Percentiles rank a stretch among this genome's conserved stretches.
Evolutionary conservation across 352 stramenopile species (phyloP).

Genomic region (Thraustotheca clavata): DNA sequence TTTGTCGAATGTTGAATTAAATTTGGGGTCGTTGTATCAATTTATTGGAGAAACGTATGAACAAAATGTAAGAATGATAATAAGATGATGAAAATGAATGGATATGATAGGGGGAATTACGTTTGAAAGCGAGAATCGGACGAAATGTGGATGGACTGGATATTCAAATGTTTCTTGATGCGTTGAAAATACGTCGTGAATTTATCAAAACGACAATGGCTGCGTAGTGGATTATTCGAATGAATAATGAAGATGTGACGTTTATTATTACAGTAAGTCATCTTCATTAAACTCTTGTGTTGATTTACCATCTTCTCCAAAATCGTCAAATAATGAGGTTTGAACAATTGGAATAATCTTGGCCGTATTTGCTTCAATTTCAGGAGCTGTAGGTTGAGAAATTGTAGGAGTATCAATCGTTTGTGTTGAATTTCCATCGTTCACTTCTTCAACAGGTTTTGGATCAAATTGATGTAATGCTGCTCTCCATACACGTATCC

Average conservation of each 20-base stretch:
- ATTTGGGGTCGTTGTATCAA: constrained; percentile 71
- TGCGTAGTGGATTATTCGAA: neutral
- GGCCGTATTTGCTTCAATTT: neutral
- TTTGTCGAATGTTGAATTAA: constrained; percentile 44
- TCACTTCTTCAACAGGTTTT: neutral
- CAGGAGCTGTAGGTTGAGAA: constrained; percentile 17
- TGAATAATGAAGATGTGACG: neutral
- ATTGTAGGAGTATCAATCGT: neutral
- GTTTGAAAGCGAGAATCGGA: constrained; percentile 52
- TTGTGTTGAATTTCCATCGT: neutral
- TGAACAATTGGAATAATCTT: neutral
- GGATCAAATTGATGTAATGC: constrained; percentile 76
- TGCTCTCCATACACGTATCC: constrained; percentile 70
- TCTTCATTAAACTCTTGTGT: constrained; percentile 48
- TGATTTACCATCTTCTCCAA: constrained; percentile 30
- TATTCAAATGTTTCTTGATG: constrained; percentile 67
- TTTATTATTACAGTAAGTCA: constrained; percentile 44
- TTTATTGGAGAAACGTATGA: constrained; percentile 70
- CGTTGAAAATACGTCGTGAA: constrained; percentile 56
- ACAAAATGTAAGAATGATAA: constrained; percentile 9
- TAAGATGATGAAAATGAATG: neutral
- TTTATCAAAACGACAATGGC: constrained; percentile 42
- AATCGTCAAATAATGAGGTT: constrained; percentile 38
- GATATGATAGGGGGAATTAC: constrained; percentile 30
- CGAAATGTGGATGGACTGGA: constrained; percentile 77